Conservation (phyloP, 768 basidiomycete species). For the Stropharia rugosoannulata region DNA sequence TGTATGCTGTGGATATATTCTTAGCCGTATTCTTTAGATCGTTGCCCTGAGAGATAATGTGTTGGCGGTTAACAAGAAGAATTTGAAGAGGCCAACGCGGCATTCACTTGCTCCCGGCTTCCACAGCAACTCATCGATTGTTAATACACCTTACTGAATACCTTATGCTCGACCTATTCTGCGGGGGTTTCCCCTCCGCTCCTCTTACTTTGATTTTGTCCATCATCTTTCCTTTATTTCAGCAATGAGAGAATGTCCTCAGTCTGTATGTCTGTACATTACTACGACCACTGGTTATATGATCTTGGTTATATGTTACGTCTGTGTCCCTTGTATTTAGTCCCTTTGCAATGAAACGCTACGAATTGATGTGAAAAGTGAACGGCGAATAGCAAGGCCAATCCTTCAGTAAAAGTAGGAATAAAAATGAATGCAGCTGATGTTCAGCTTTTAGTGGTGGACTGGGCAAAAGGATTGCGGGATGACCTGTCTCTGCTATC, state of each 20-base stretch:
- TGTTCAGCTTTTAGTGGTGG: conserved; percentile 4
- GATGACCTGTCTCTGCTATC: conserved; percentile 55
- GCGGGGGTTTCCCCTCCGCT: background rate
- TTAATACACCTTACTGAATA: conserved; percentile 60
- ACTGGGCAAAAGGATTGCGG: conserved; percentile 12
- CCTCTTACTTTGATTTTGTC: conserved; percentile 14
- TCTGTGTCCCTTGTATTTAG: background rate
- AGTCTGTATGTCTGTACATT: conserved; percentile 1
- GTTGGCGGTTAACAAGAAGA: conserved; percentile 91
- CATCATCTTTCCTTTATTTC: conserved; percentile 11
- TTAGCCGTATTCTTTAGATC: conserved; percentile 51
- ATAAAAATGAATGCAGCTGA: background rate
- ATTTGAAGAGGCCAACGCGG: conserved; percentile 79
- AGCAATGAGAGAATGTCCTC: background rate
- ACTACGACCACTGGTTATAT: background rate
- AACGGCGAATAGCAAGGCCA: background rate
- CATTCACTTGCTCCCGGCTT: conserved; percentile 58
- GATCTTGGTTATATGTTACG: conserved; percentile 3
- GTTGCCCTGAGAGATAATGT: conserved; percentile 96
- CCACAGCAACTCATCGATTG: conserved; percentile 60
- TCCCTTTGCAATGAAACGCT: background rate
- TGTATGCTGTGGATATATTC: background rate
- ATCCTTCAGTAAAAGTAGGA: background rate
- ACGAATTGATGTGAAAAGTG: too few relatives aligned
- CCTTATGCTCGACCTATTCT: background rate